Conservation (phyloP, 176 grass and related monocot species). For the Typha latifolia region DNA sequence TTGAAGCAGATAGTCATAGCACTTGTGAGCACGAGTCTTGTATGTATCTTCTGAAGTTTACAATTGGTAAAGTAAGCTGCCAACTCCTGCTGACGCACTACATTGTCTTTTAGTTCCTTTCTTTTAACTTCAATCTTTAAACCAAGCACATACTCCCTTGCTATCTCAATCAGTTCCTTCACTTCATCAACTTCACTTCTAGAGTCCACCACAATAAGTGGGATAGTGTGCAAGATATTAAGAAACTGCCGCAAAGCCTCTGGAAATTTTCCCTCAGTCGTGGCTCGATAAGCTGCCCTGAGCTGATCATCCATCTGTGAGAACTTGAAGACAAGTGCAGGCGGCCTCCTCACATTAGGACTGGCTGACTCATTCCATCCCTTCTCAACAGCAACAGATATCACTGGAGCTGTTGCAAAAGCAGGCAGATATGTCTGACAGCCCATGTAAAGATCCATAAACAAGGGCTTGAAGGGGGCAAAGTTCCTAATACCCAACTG, state of each 20-base stretch:
- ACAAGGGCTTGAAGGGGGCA: conserved; percentile 64
- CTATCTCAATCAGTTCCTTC: conserved; percentile 91
- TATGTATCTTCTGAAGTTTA: conserved; percentile 78
- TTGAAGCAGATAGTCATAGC: conserved; percentile 81
- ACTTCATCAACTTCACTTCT: conserved; percentile 93
- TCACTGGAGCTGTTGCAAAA: conserved; percentile 45
- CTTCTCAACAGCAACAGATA: conserved; percentile 88
- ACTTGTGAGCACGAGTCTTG: conserved; percentile 53
- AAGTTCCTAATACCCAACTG: conserved; percentile 95
- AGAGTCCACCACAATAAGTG: conserved; percentile 76
- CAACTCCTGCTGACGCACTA: conserved; percentile 51
- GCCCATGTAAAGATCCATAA: conserved; percentile 67
- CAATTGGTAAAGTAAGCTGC: conserved; percentile 86
- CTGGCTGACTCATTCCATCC: conserved; percentile 80
- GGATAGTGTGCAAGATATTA: conserved; percentile 69
- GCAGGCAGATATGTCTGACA: conserved; percentile 68
- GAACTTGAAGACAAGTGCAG: conserved; percentile 80
- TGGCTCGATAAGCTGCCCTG: conserved; percentile 76
- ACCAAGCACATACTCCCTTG: conserved; percentile 77
- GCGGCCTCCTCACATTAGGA: conserved; percentile 80
- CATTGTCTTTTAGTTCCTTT: conserved; percentile 58
- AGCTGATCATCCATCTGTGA: conserved; percentile 87
- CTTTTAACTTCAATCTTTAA: conserved; percentile 84
- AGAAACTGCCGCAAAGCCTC: conserved; percentile 84
- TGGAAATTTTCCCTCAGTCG: conserved; percentile 79